These are phyloP conservation scores for Lanmaoa pseudosensibilis DNA, from an alignment of 768 basidiomycete species.

Conservation along the genomic window DNA sequence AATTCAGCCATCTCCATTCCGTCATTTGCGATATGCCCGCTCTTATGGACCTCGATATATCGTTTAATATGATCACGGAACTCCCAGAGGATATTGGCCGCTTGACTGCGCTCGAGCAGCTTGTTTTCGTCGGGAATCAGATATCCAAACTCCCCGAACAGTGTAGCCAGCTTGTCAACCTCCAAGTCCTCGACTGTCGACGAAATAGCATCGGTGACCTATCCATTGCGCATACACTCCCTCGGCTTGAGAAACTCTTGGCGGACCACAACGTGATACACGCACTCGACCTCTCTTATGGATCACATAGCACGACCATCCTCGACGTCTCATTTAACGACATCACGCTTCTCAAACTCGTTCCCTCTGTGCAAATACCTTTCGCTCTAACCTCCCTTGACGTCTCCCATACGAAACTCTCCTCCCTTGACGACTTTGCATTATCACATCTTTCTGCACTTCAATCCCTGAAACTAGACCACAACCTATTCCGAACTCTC, in stretches of 20 bases:
- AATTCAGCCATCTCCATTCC: conserved; percentile 72
- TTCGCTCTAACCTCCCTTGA: conserved; percentile 76
- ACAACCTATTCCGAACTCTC: conserved; percentile 82
- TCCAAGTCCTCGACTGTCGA: conserved; percentile 78
- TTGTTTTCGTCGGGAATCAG: conserved; percentile 86
- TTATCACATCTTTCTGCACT: conserved; percentile 75
- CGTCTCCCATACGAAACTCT: conserved; percentile 85
- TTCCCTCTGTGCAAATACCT: conserved; percentile 45
- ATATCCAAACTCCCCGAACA: conserved; percentile 69
- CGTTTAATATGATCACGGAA: conserved; percentile 86
- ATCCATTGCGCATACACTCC: conserved; percentile 63
- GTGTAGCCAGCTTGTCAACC: conserved; percentile 52
- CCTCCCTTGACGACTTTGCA: conserved; percentile 72
- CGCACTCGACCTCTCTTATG: conserved; percentile 75
- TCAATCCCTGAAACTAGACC: conserved; percentile 69
- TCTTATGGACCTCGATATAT: conserved; percentile 87
- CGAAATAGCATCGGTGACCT: conserved; percentile 83
- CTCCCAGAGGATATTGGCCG: conserved; percentile 80
- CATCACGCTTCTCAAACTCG: conserved; percentile 73
- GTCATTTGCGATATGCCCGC: conserved; percentile 71
- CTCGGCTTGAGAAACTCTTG: conserved; percentile 61
- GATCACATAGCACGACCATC: conserved; percentile 53
- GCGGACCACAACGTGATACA: conserved; percentile 86
- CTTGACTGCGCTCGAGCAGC: conserved; percentile 63
- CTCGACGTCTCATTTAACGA: conserved; percentile 88